Evolutionary conservation across 2,329 filamentous ascomycete genomes (phyloP).

Genomic region (Penicillium sp.): DNA sequence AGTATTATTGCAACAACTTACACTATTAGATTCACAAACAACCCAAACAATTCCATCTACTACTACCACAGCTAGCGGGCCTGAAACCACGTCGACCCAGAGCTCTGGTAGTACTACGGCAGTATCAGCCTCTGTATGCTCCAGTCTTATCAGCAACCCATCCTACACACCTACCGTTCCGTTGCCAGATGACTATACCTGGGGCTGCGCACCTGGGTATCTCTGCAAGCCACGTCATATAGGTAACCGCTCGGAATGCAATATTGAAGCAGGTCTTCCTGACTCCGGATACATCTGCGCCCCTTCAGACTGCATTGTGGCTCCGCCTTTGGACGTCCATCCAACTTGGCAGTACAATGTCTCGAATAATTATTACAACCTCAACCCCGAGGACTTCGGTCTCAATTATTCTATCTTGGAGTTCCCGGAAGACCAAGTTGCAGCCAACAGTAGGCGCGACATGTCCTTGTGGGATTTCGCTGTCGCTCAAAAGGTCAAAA

Average conservation of each 20-base stretch:
- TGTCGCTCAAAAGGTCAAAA: neutral
- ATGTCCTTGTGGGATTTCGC: neutral
- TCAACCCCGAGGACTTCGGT: slow-evolving; percentile 64
- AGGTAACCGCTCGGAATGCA: slow-evolving; percentile 37
- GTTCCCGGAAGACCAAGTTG: neutral
- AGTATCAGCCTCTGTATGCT: slow-evolving; percentile 26
- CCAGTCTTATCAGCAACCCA: slow-evolving; percentile 31
- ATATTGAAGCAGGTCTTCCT: slow-evolving; percentile 44
- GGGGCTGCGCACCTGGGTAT: slow-evolving; percentile 47
- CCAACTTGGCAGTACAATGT: slow-evolving; percentile 51
- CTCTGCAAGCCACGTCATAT: slow-evolving; percentile 42
- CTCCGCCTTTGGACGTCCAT: slow-evolving; percentile 29
- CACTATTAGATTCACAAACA: neutral
- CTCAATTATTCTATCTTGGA: slow-evolving; percentile 62
- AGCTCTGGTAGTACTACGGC: neutral
- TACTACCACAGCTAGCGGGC: neutral
- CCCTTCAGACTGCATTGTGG: slow-evolving; percentile 41
- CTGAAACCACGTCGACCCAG: neutral
- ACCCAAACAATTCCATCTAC: neutral
- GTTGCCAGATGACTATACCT: slow-evolving; percentile 36
- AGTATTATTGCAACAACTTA: neutral
- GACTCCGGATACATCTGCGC: slow-evolving; percentile 40
- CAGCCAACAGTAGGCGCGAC: slow-evolving; percentile 2
- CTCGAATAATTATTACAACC: slow-evolving; percentile 61
- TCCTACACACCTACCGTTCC: slow-evolving; percentile 29